Evolutionary conservation across 208 protist genomes (phyloP), one percentile per base, ranked within the genome.

Genomic region (Acanthamoeba rhysodes): DNA sequence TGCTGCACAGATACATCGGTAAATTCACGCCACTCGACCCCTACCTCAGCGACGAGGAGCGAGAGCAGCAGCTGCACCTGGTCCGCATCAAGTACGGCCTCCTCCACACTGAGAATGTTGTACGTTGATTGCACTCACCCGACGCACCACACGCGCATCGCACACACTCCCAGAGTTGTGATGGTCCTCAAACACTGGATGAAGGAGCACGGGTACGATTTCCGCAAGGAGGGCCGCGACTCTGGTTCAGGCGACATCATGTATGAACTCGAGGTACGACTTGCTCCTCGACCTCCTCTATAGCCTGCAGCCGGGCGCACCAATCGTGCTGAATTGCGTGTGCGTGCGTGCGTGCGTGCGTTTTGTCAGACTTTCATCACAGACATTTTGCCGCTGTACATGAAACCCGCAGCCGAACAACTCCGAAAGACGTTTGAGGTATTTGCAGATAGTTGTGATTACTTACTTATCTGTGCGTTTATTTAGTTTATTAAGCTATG

Each of bases 111-210:
- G 0, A 6, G 3, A 18, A 20, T 57, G 50, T n/a, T n/a, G 0
- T 22, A 7, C 62, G 22, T 68, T n/a, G 16, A 10, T 68, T 20
- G 62, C 62, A 20, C 16, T 57, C 53, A 10, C 16, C 53, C 53
- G 3, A 57, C 16, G 9, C 34, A 32, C 34, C 4, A 0, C 29
- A 24, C 70, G 12, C 12, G 29, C 34, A 78, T 5, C 80, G 27
- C 27, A 22, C 32, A 16, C 41, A 55, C 12, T 20, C 22, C 4
- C 48, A 90, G 84, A 27, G 84, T 90, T 4, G 59, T 90, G 84
- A 70, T 70, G 59, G 84, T 90, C 6, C 84, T 90, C 48, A 90
- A 90, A 50, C 50, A 90, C 84, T 90, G 84, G 84, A 90, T 70
- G 55, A 90, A 70, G 59, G 84, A 90, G 20, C 59, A 90, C 41